Evolutionary conservation across 1,139 yeast species (phyloP), one percentile per base, ranked within the genome.

Genomic region (Nadsonia commutata): DNA sequence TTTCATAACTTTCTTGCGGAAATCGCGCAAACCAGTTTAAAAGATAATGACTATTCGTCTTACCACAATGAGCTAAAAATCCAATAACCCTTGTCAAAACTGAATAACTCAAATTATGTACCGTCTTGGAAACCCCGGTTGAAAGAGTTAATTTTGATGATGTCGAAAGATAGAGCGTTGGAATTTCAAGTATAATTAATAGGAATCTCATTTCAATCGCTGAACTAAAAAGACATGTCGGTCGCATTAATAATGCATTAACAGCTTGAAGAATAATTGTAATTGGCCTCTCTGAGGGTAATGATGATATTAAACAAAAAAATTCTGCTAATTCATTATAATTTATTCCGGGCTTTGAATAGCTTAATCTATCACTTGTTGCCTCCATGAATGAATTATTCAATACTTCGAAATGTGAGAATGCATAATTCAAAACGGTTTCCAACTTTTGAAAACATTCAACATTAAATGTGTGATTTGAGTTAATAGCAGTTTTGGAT

Each of bases 31-130:
- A 65, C 81, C 85, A 80, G 48, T 72, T 69, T 2, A 76, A 66
- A 31, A 80, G 55, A 50, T 71, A 70, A 37, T 70, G 71, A 2
- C 71, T 57, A 11, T 64, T 56, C 0, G 62, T 52, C 2, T 68
- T 57, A 27, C 70, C 67, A 3, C 72, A 53, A 50, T 76, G 70
- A 1, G 90, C 68, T 41, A 84, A 52, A 3, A 80, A 64, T 0
- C 94, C 94, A 36, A 83, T 63, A 2, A 75, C 62, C 41, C 88
- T 65, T 53, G 80, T 81, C 20, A 78, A 56, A 2, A 85, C 67
- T 43, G 82, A 88, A 53, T 76, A 78, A 20, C 78, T 68, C 16
- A 78, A 53, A 59, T 46, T 43, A 18, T 40, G 45, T 19, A 49
- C 42, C 20, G n/a, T 18, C 20, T 40, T 39, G 23, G 40, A 40